These are phyloP conservation scores for Domatiomyces catenatus DNA, from an alignment of 2,329 filamentous ascomycete genomes.

Conservation along the genomic window DNA sequence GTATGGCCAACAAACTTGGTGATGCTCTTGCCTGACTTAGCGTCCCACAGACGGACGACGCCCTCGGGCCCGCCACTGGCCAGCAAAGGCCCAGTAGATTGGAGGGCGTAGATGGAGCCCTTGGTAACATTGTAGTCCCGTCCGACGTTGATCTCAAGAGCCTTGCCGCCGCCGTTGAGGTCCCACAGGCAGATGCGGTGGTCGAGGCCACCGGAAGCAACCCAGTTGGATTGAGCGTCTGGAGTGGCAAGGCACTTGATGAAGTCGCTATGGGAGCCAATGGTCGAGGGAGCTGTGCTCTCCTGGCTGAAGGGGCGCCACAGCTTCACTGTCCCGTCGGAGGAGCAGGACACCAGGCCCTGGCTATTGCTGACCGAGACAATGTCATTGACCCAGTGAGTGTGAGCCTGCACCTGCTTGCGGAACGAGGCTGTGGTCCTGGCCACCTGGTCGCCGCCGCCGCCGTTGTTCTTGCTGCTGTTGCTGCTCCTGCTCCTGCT, in stretches of 20 bases:
- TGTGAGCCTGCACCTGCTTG: conserved; percentile 63
- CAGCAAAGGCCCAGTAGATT: conserved; percentile 62
- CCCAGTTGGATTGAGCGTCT: conserved; percentile 57
- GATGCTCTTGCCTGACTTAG: conserved; percentile 70
- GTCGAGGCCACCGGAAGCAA: conserved; percentile 85
- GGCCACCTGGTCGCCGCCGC: conserved; percentile 14
- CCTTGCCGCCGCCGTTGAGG: conserved; percentile 70
- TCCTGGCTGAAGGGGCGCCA: conserved; percentile 60
- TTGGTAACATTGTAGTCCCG: conserved; percentile 69
- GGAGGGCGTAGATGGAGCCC: conserved; percentile 86
- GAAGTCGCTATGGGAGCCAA: conserved; percentile 89
- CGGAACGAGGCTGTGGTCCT: conserved; percentile 37
- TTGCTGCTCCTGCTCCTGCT: not conserved
- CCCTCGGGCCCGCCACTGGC: conserved; percentile 91
- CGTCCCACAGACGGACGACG: conserved; percentile 83
- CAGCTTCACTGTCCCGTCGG: conserved; percentile 83
- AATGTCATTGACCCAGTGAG: conserved; percentile 93
- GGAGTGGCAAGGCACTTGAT: conserved; percentile 86
- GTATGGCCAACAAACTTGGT: conserved; percentile 96
- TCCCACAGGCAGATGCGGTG: conserved; percentile 91
- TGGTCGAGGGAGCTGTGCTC: conserved; percentile 50
- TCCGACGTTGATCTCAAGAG: conserved; percentile 67
- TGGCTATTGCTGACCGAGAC: conserved; percentile 61
- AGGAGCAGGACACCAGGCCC: conserved; percentile 74
- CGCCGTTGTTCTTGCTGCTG: conserved; percentile 1